These are phyloP conservation scores for Oenanthe javanica DNA, from an alignment of 140 eudicot species.

Conservation along the genomic window DNA sequence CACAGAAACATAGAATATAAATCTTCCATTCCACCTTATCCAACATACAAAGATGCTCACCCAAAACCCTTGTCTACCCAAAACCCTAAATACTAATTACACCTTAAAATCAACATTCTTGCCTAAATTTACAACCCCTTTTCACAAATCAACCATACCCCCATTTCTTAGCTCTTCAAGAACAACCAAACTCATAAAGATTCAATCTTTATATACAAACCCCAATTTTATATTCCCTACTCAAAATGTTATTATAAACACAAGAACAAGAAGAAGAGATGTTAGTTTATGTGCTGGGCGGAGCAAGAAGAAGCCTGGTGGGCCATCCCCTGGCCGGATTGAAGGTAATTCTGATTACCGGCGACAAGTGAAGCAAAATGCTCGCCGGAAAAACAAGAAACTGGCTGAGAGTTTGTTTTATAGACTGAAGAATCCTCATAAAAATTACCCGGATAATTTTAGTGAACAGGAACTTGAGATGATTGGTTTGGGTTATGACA, in stretches of 20 bases:
- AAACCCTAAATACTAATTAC: constrained; percentile 51
- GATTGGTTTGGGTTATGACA: constrained; percentile 88
- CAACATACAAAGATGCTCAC: constrained; percentile 26
- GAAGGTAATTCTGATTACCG: constrained; percentile 74
- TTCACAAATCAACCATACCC: constrained; percentile 27
- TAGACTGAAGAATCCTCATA: constrained; percentile 75
- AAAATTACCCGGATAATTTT: constrained; percentile 72
- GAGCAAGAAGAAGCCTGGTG: constrained; percentile 61
- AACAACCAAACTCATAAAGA: constrained; percentile 20
- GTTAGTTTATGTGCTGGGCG: constrained; percentile 77
- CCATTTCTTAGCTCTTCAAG: constrained; percentile 20
- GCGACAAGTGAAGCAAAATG: constrained; percentile 60
- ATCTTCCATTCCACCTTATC: neutral
- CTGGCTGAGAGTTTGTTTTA: constrained; percentile 82
- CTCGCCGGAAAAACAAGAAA: constrained; percentile 56
- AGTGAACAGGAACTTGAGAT: constrained; percentile 76
- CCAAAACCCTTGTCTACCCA: constrained; percentile 41
- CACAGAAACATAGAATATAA: neutral
- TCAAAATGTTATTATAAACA: constrained; percentile 17
- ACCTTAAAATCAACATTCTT: constrained; percentile 24
- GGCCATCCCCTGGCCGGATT: constrained; percentile 54
- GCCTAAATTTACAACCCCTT: constrained; percentile 40
- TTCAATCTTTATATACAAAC: constrained; percentile 12
- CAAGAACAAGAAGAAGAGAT: constrained; percentile 23
- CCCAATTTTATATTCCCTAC: constrained; percentile 17